Percentiles rank a stretch among this genome's conserved stretches.
Conservation (phyloP, 164 flowering plant genomes). For the Paratinospora sagittata region DNA sequence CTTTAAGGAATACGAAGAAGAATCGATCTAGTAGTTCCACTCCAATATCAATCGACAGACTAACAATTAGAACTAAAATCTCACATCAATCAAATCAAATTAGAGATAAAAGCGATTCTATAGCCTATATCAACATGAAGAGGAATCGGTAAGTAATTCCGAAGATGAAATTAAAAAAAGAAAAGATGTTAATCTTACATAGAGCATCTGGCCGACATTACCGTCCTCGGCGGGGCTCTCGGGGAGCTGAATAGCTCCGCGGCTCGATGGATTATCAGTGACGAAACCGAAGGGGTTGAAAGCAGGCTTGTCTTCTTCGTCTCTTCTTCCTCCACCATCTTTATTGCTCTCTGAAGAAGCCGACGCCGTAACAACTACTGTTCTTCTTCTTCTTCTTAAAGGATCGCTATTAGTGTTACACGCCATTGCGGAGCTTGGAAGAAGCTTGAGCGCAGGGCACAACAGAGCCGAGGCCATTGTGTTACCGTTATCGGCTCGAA, state of each 20-base stretch:
- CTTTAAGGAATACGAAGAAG: too few relatives aligned
- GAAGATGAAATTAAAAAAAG: neutral
- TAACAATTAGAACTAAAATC: too few relatives aligned
- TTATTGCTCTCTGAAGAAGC: constrained; percentile 19
- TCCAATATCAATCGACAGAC: too few relatives aligned
- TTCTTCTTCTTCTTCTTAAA: neutral
- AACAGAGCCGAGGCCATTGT: constrained; percentile 8
- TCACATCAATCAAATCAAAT: neutral
- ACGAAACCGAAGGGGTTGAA: constrained; percentile 94
- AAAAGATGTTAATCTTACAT: constrained; percentile 34
- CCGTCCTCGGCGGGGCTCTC: constrained; percentile 89
- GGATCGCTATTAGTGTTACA: neutral
- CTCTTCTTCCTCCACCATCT: neutral
- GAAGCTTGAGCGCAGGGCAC: constrained; percentile 8
- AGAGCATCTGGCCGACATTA: constrained; percentile 93
- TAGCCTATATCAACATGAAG: neutral
- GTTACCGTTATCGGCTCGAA: neutral
- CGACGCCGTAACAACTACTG: constrained; percentile 3
- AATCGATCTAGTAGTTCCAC: too few relatives aligned
- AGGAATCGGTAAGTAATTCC: neutral
- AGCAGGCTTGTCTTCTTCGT: constrained; percentile 34
- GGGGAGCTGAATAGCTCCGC: constrained; percentile 81
- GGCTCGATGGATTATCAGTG: constrained; percentile 88
- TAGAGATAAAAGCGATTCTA: too few relatives aligned
- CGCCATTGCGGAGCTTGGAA: constrained; percentile 13